These are phyloP conservation scores for Panicum miliaceum DNA, from an alignment of 176 grass and related monocot species.

Conservation along the genomic window DNA sequence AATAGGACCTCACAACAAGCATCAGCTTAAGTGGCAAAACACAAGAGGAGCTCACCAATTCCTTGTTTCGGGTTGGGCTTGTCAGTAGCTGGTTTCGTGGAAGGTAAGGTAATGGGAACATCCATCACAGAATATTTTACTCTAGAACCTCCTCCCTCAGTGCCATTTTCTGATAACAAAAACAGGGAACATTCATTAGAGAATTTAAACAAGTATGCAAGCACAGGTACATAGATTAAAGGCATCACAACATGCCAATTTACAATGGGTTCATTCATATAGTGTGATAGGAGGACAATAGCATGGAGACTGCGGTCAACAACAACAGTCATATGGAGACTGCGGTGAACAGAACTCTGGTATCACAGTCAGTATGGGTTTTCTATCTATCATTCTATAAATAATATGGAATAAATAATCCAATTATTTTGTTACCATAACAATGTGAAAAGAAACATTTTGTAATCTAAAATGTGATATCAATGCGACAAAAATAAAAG, in stretches of 20 bases:
- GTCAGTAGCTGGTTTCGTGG: conserved; percentile 69
- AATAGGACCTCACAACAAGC: conserved; percentile 2
- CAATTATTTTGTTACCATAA: conserved; percentile 22
- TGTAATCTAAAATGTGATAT: not conserved
- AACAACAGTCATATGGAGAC: conserved; percentile 12
- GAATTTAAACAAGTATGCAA: conserved; percentile 26
- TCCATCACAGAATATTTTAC: conserved; percentile 88
- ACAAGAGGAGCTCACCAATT: conserved; percentile 67
- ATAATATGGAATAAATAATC: not conserved
- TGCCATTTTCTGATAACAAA: conserved; percentile 68
- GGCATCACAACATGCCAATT: conserved; percentile 30
- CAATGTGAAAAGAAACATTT: conserved; percentile 18
- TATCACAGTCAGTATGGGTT: conserved; percentile 1
- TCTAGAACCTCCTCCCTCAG: conserved; percentile 72
- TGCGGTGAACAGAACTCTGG: not conserved
- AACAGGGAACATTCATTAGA: conserved; percentile 21
- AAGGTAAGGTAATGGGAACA: conserved; percentile 77
- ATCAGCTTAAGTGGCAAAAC: conserved; percentile 24
- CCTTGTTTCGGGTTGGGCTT: conserved; percentile 99
- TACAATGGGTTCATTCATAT: not conserved
- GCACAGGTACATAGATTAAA: not conserved
- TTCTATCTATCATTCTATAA: conserved; percentile 9
- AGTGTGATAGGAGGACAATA: not conserved
- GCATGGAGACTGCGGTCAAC: not conserved
- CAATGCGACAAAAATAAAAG: conserved; percentile 2